Percentiles rank a stretch among this genome's conserved stretches.
phyloP scores from a whole-genome alignment of 768 basidiomycete species.

The Collybia mongolica region DNA sequence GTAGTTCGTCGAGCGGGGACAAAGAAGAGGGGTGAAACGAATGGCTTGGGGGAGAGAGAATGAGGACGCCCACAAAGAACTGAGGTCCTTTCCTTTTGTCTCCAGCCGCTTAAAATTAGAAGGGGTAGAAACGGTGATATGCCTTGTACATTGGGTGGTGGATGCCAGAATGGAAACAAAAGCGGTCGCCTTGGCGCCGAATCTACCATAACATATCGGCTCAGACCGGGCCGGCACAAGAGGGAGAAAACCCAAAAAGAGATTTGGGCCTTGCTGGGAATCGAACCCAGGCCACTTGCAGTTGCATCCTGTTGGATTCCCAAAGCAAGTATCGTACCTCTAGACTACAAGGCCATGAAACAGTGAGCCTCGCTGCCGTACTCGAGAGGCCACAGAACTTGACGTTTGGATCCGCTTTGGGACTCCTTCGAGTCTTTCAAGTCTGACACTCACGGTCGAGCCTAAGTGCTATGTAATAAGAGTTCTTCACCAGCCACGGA shows the following conservation, averaged over 20 bases:
- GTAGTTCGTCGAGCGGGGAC: too few species aligned
- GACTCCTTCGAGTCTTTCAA: too few species aligned
- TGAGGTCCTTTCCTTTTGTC: background rate
- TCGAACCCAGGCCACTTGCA: constrained; percentile 52
- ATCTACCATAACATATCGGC: background rate
- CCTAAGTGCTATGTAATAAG: too few species aligned
- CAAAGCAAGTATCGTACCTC: constrained; percentile 52
- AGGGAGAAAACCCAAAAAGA: background rate
- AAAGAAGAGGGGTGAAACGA: too few species aligned
- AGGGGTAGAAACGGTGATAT: background rate
- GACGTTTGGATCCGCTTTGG: too few species aligned
- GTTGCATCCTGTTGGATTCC: constrained; percentile 14
- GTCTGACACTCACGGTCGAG: too few species aligned
- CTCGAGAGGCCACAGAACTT: too few species aligned
- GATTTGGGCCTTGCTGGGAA: constrained; percentile 39
- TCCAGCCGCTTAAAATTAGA: background rate
- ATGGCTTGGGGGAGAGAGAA: too few species aligned
- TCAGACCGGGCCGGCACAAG: background rate
- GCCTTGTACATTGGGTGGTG: background rate
- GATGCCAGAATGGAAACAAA: background rate
- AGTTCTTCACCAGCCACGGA: too few species aligned
- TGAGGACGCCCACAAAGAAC: too few species aligned
- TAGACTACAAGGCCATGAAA: constrained; percentile 23
- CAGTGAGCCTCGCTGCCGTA: too few species aligned
- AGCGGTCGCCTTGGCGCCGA: background rate